Conservation (phyloP, 768 basidiomycete genomes). For the Rhodotorula sphaerocarpa region DNA sequence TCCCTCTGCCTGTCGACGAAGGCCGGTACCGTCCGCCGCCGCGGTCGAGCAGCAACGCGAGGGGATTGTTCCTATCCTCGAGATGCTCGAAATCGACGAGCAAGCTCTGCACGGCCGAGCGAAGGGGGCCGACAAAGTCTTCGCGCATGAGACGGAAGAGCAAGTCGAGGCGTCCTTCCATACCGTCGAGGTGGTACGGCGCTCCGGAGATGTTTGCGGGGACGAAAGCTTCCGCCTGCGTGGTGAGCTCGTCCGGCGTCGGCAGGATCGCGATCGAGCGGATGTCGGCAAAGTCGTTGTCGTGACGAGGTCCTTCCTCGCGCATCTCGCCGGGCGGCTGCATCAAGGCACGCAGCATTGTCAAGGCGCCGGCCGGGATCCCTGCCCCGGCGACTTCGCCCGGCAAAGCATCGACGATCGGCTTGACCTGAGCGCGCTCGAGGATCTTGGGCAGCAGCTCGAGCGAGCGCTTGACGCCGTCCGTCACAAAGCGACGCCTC, state of each 20-base stretch:
- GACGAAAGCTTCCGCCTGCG: conserved; percentile 51
- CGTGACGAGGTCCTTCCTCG: conserved; percentile 54
- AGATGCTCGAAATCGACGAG: conserved; percentile 47
- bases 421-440: no score
- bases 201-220: conserved; percentile 57
- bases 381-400: no score
- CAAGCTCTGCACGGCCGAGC: conserved; percentile 51
- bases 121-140: conserved; percentile 50
- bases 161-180: conserved; percentile 61
- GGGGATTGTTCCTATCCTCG: no score
- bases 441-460: no score
- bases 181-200: conserved; percentile 56
- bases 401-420: no score
- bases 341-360: conserved; percentile 27
- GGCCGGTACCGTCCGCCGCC: no score
- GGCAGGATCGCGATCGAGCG: conserved; percentile 59
- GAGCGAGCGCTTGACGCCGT: no score
- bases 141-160: conserved; percentile 53
- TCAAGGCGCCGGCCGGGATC: no score
- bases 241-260: conserved; percentile 59
- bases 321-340: conserved; percentile 55
- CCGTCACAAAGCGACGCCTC: no score
- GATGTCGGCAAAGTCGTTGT: conserved; percentile 59
- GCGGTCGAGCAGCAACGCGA: neutral
- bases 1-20: no score